These are phyloP conservation scores for Physaria fendleri DNA, from an alignment of 345 rosid genomes.

Conservation along the genomic window DNA sequence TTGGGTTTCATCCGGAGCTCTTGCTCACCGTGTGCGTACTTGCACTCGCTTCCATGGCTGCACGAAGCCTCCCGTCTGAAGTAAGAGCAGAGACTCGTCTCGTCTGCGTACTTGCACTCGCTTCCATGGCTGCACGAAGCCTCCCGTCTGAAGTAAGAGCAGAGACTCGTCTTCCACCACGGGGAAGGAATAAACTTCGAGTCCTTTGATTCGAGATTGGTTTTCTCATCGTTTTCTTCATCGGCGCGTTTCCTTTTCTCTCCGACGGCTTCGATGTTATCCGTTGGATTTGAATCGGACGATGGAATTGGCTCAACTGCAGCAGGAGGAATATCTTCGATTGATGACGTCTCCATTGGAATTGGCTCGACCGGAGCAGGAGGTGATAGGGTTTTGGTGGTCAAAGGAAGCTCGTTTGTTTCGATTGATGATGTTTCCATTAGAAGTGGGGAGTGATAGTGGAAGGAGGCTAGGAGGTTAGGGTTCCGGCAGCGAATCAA, in stretches of 20 bases:
- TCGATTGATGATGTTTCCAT: neutral
- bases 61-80: constrained; percentile 59
- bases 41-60: constrained; percentile 67
- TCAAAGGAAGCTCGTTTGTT: neutral
- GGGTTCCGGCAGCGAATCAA: constrained; percentile 8
- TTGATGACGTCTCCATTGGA: neutral
- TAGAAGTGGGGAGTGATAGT: constrained; percentile 11
- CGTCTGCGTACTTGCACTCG: constrained; percentile 77
- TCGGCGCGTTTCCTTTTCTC: constrained; percentile 72
- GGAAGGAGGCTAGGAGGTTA: constrained; percentile 25
- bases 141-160: constrained; percentile 73
- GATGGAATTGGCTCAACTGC: constrained; percentile 18
- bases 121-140: constrained; percentile 64
- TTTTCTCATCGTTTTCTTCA: constrained; percentile 3
- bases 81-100: constrained; percentile 89
- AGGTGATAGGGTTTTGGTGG: neutral
- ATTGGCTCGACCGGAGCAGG: neutral
- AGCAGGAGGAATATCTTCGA: neutral
- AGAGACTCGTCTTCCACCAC: constrained; percentile 68
- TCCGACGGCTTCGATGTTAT: constrained; percentile 29
- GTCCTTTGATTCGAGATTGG: constrained; percentile 11
- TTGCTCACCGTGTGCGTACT: constrained; percentile 81
- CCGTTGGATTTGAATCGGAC: constrained; percentile 23
- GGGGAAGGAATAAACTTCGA: constrained; percentile 34
- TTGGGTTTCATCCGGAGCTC: constrained; percentile 80